Conservation (phyloP, 129 eudicot genomes). For the Tagetes patula region DNA sequence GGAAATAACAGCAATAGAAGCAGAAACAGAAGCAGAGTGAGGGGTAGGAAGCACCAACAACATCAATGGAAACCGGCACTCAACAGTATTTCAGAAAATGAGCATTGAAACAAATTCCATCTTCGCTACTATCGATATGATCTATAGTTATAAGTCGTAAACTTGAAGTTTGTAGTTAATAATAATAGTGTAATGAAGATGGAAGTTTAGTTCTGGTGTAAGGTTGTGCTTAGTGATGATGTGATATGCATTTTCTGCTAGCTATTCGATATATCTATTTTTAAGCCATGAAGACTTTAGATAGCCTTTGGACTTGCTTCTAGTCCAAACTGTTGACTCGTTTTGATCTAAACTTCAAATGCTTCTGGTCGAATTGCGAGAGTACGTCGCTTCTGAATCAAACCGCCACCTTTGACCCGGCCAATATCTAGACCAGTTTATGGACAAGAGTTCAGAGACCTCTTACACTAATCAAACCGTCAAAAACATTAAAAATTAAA, state of each 20-base stretch:
- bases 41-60: constrained; percentile 30
- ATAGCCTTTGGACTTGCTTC: too few relatives aligned
- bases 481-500: too few relatives aligned
- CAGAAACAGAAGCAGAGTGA: constrained; percentile 21
- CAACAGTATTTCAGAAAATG: constrained; percentile 59
- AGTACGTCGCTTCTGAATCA: too few relatives aligned
- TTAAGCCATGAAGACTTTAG: too few relatives aligned
- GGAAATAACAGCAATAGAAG: constrained; percentile 14
- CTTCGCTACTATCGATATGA: not conserved
- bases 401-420: too few relatives aligned
- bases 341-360: too few relatives aligned
- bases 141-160: not conserved
- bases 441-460: too few relatives aligned
- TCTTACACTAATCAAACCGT: too few relatives aligned
- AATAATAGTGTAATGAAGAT: not conserved
- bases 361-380: too few relatives aligned
- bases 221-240: not conserved
- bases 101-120: constrained; percentile 27
- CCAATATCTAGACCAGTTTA: too few relatives aligned
- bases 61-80: constrained; percentile 73
- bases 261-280: too few relatives aligned
- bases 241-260: not conserved
- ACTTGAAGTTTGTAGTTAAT: constrained; percentile 6
- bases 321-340: too few relatives aligned
- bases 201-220: not conserved